These are phyloP conservation scores for Trichosanthes truncata DNA, from an alignment of 306 rosid species.

Conservation along the genomic window DNA sequence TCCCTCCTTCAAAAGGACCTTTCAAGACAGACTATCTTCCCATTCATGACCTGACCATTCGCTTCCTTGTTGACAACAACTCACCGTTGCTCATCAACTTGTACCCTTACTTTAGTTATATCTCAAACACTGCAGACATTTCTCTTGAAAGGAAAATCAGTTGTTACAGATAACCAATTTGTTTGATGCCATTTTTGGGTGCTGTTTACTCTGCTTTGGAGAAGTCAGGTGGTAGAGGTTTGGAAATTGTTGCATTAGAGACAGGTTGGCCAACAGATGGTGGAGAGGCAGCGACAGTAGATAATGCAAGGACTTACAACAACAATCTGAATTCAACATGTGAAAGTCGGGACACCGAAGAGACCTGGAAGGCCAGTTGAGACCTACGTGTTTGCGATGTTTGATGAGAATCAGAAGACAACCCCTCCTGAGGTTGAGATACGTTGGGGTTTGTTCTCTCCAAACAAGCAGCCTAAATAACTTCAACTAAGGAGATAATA, in stretches of 20 bases:
- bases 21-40: slow-evolving; percentile 2
- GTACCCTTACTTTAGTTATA: slow-evolving; percentile 2
- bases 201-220: slow-evolving; percentile 24
- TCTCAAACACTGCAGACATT: not conserved
- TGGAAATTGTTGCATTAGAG: slow-evolving; percentile 31
- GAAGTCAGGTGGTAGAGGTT: slow-evolving; percentile 10
- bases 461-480: slow-evolving; percentile 13
- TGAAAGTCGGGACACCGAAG: not conserved
- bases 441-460: slow-evolving; percentile 30
- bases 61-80: not conserved
- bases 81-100: not conserved
- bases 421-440: slow-evolving; percentile 13
- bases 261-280: slow-evolving; percentile 29
- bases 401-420: slow-evolving; percentile 16
- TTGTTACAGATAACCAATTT: not conserved
- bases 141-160: not conserved
- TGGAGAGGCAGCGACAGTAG: not conserved
- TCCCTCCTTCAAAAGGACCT: slow-evolving; percentile 21
- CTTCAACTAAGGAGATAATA: not conserved
- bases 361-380: not conserved
- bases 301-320: not conserved
- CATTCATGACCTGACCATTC: slow-evolving; percentile 4
- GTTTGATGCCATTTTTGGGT: slow-evolving; percentile 26
- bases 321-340: not conserved
- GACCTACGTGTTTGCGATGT: not conserved